phyloP scores from a whole-genome alignment of 1,284 basidiomycete species.

The Trametes hirsuta region DNA sequence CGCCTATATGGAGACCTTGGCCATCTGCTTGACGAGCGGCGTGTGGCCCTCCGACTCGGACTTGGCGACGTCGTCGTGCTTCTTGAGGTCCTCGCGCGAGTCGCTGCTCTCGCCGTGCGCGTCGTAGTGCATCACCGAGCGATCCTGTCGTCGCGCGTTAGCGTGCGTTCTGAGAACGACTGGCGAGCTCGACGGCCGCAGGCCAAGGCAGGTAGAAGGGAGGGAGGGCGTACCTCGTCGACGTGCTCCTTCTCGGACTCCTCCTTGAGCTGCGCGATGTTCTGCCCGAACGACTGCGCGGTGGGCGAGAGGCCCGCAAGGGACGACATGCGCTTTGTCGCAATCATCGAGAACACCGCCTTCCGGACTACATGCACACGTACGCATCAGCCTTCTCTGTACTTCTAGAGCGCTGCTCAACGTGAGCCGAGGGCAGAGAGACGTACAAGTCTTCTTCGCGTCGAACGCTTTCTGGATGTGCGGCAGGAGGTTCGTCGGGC shows the following conservation, averaged over 20 bases:
- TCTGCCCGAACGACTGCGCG: constrained; percentile 58
- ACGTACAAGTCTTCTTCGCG: constrained; percentile 83
- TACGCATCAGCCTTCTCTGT: constrained; percentile 3
- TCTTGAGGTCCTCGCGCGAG: constrained; percentile 29
- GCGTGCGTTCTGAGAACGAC: constrained; percentile 29
- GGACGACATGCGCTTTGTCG: constrained; percentile 77
- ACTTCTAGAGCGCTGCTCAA: background rate
- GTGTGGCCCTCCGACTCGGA: constrained; percentile 21
- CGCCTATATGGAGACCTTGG: constrained; percentile 23
- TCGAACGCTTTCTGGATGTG: constrained; percentile 89
- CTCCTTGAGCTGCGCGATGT: constrained; percentile 75
- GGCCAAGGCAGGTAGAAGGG: background rate
- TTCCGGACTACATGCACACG: constrained; percentile 67
- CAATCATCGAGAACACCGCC: constrained; percentile 84
- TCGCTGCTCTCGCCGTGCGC: constrained; percentile 24
- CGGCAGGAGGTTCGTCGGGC: constrained; percentile 83
- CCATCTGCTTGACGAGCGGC: constrained; percentile 26
- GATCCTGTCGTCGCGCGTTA: constrained; percentile 35
- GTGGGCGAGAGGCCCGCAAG: constrained; percentile 49
- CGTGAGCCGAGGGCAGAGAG: background rate
- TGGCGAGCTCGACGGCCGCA: background rate
- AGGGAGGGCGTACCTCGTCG: constrained; percentile 52
- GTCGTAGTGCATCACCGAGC: constrained; percentile 54
- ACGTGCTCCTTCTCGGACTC: constrained; percentile 85
- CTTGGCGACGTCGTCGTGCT: constrained; percentile 35